These are phyloP conservation scores for Citrus medica DNA, from an alignment of 345 rosid species.

Conservation along the genomic window DNA sequence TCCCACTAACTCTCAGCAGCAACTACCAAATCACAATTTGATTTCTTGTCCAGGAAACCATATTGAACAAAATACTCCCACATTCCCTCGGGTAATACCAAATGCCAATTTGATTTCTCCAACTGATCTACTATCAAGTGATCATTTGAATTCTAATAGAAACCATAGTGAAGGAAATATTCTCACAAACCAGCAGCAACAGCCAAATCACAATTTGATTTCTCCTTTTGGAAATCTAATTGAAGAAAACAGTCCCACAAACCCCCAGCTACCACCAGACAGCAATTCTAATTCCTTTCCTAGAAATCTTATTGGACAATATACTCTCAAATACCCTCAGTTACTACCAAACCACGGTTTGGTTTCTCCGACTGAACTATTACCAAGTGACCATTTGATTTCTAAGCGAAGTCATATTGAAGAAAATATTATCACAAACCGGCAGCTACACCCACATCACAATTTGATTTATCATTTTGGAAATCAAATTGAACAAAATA, in stretches of 20 bases:
- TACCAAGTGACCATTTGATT: neutral
- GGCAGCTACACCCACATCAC: neutral
- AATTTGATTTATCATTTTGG: neutral
- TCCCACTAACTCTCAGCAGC: neutral
- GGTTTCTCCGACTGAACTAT: neutral
- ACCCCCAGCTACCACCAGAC: neutral
- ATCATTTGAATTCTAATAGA: neutral
- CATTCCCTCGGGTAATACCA: neutral
- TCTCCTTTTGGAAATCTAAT: no score
- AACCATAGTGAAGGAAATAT: no score
- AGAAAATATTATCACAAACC: neutral
- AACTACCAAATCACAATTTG: neutral
- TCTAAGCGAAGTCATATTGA: neutral
- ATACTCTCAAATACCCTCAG: no score
- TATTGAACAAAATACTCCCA: neutral
- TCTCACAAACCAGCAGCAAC: neutral
- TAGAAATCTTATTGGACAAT: neutral
- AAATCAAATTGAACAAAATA: neutral
- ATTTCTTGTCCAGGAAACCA: neutral
- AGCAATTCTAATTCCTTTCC: neutral
- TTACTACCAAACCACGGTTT: no score
- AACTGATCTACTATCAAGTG: neutral
- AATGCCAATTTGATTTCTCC: no score
- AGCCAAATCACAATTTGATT: neutral
- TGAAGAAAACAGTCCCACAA: neutral